Evolutionary conservation across 108 stramenopile species (phyloP), one percentile per base, ranked within the genome.

Genomic region (Aurantiochytrium sp.): DNA sequence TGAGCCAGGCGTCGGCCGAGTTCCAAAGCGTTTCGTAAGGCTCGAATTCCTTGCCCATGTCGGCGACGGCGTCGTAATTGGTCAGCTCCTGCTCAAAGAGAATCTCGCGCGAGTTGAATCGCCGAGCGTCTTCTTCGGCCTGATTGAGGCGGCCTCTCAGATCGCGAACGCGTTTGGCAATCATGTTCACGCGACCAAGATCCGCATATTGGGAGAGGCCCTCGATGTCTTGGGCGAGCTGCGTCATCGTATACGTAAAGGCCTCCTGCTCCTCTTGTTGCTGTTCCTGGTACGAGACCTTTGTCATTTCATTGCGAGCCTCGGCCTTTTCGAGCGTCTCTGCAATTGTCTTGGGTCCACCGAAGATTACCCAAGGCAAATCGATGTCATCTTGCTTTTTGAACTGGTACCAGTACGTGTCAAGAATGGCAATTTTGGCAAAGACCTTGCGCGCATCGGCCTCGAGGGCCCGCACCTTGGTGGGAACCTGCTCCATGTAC

Each of bases 11-110:
- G 42, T 90, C n/a, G 16, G 92, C 88, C 21, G 95, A 93, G 57
- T 59, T 23, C 95, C 95, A 95, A 8, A 95, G 90, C 72, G 88
- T 91, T 29, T 88, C 72, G 90, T 94, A 95, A 23, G 94, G 94
- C 89, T 94, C 95, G 58, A 95, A 92, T 42, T 71, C 60, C 89
- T 94, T 93, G 47, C 69, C 58, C 51, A 95, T 90, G 2, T 91
- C 73, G 44, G 87, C 23, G 16, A 95, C 72, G 58, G 87, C 76
- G 43, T 94, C 93, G 88, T 95, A 95, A 72, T 95, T 94, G 18
- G 94, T 95, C 25, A 92, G 58, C 43, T 93, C 89, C 10, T 69
- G 64, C 51, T 91, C 94, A 59, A 95, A 95, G n/a, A 95, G 72
- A 0, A 58, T 89, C 44, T 95, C 95, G 23, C 95, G 92, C 4